Conservation (phyloP, 2,329 filamentous ascomycete genomes). For the Penicillium sp. region DNA sequence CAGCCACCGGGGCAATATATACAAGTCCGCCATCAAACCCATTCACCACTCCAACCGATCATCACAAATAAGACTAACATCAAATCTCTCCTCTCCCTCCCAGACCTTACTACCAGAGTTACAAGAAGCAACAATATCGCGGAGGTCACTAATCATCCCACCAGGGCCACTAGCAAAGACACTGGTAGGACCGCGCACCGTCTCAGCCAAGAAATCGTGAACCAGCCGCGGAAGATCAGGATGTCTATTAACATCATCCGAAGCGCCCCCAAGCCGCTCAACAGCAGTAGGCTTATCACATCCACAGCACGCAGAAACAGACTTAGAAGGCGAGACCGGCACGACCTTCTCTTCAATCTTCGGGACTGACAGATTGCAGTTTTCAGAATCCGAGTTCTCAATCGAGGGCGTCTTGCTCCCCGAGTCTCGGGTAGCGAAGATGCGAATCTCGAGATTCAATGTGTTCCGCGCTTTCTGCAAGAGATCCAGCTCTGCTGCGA, state of each 20-base stretch:
- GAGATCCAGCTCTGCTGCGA: conserved; percentile 56
- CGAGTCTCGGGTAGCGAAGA: conserved; percentile 60
- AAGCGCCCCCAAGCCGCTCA: conserved; percentile 15
- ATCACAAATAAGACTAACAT: conserved; percentile 60
- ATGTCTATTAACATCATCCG: conserved; percentile 26
- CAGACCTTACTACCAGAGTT: conserved; percentile 58
- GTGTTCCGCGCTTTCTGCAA: conserved; percentile 45
- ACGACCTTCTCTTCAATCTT: conserved; percentile 11
- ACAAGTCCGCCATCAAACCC: neutral
- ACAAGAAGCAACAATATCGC: conserved; percentile 53
- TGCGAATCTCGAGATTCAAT: conserved; percentile 51
- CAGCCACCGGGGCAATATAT: neutral
- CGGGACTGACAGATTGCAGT: conserved; percentile 5
- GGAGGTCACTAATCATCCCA: conserved; percentile 60
- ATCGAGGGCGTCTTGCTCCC: conserved; percentile 4
- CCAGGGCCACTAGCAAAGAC: conserved; percentile 63
- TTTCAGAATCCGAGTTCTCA: neutral
- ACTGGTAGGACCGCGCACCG: conserved; percentile 50
- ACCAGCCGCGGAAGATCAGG: conserved; percentile 50
- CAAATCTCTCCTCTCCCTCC: conserved; percentile 57
- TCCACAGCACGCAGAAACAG: conserved; percentile 11
- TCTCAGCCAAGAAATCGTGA: conserved; percentile 46
- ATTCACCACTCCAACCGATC: conserved; percentile 51
- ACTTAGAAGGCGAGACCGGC: conserved; percentile 2
- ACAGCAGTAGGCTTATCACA: conserved; percentile 12